Evolutionary conservation across 2,329 filamentous ascomycete genomes (phyloP).

Genomic region (Fusarium sp.): DNA sequence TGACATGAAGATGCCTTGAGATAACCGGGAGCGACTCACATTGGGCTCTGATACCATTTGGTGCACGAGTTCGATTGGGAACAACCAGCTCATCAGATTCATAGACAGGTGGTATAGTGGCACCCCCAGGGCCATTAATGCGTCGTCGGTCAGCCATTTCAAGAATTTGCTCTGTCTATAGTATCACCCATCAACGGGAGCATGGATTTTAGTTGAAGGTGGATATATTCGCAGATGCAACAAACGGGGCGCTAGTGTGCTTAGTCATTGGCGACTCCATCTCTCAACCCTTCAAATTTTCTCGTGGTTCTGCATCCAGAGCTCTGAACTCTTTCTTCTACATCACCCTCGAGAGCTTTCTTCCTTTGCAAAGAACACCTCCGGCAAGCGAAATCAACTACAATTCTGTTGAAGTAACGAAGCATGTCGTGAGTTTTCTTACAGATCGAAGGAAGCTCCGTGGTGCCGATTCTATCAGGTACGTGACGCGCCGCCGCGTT

Average conservation of each 20-base stretch:
- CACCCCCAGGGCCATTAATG: conserved; percentile 87
- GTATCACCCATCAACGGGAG: conserved; percentile 7
- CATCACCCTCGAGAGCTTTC: conserved; percentile 28
- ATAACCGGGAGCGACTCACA: conserved; percentile 69
- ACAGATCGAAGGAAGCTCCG: neutral
- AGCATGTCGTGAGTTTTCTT: neutral
- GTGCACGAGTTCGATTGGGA: conserved; percentile 69
- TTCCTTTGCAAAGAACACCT: neutral
- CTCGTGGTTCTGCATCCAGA: conserved; percentile 14
- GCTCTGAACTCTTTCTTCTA: conserved; percentile 31
- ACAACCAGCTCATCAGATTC: conserved; percentile 63
- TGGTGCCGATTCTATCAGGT: conserved; percentile 37
- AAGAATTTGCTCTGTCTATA: conserved; percentile 12
- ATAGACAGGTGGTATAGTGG: conserved; percentile 82
- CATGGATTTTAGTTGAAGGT: conserved; percentile 42
- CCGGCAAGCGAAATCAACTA: conserved; percentile 1
- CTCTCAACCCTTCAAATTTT: conserved; percentile 42
- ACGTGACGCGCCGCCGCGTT: conserved; percentile 37
- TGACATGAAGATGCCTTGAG: conserved; percentile 2
- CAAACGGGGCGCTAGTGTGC: conserved; percentile 17
- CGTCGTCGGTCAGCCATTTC: conserved; percentile 87
- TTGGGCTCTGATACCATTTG: conserved; percentile 85
- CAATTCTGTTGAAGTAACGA: neutral
- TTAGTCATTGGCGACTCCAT: conserved; percentile 47
- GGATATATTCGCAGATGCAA: conserved; percentile 34